Evolutionary conservation across 345 rosid genomes (phyloP), one percentile per base, ranked within the genome.

Genomic region (Lenwebbia sp.): DNA sequence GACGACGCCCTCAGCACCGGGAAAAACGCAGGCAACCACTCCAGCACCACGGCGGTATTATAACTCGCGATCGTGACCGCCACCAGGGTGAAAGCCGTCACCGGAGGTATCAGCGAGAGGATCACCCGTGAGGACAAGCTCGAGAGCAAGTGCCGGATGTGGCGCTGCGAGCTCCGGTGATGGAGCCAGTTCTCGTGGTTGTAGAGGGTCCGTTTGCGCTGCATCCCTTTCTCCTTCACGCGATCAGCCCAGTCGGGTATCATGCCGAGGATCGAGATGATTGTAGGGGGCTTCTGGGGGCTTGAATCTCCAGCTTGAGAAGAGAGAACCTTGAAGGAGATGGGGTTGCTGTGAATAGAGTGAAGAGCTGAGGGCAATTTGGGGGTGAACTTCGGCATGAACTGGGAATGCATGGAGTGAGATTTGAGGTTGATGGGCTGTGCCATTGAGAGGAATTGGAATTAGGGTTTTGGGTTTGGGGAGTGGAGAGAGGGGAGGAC

Each of bases 181-280:
- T 92, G 82, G n/a, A 94, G 90, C 99, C 98, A 97, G 10, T 91
- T 90, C 22, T 97, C 91, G 88, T 96, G 99, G 88, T 86, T 92
- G 92, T 97, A 97, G 51, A 97, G 94, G 82, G 94, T 83, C 26
- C 99, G 95, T 12, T 90, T 94, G 85, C 89, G 93, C 58, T 57
- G 94, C 97, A 95, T 94, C 60, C 99, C 95, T 14, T 94, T 93
- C 93, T 97, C 99, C 82, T 97, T 88, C 54, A 94, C 87, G 13
- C 87, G 53, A 89, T 97, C 99, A 6, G 99, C 94, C 99, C 99
- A 97, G 84, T 96, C 95, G 11, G 99, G 98, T 57, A 97, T 88
- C 50, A 90, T 94, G 8, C 90, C 91, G 87, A 97, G 93, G 83
- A 97, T 88, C 10, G 98, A 93, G 82, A 88, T 37, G 33, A 97